Evolutionary conservation across 2,329 filamentous ascomycete genomes (phyloP).

Genomic region (Diatrype stigma): DNA sequence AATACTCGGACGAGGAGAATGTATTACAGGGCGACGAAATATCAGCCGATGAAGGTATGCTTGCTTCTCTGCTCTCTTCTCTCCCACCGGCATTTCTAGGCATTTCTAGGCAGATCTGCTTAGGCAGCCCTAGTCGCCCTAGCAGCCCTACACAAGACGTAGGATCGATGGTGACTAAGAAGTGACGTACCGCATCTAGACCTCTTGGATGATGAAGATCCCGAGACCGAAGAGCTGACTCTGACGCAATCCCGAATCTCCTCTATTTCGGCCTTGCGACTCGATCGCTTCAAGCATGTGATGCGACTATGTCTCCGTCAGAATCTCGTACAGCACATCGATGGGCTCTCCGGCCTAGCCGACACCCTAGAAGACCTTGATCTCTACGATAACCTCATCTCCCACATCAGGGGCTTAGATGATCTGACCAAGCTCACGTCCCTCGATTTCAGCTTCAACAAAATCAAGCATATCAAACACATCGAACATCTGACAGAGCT

Average conservation of each 20-base stretch:
- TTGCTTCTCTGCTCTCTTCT: too few relatives aligned
- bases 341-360: conserved; percentile 65
- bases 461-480: conserved; percentile 97
- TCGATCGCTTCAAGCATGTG: conserved; percentile 78
- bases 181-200: too few relatives aligned
- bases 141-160: too few relatives aligned
- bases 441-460: conserved; percentile 96
- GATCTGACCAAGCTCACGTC: conserved; percentile 68
- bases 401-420: conserved; percentile 80
- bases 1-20: conserved; percentile 74
- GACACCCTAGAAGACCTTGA: conserved; percentile 77
- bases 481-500: conserved; percentile 73
- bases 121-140: too few relatives aligned
- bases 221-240: conserved; percentile 72
- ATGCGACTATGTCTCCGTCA: conserved; percentile 84
- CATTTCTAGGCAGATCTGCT: too few relatives aligned
- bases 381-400: conserved; percentile 93
- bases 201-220: conserved; percentile 56
- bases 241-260: conserved; percentile 81
- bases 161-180: too few relatives aligned
- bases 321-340: conserved; percentile 79
- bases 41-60: conserved; percentile 73
- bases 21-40: conserved; percentile 70
- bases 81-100: too few relatives aligned
- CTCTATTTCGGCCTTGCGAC: conserved; percentile 71